Base-by-base conservation (phyloP, 768 basidiomycete species). In the Aureoboletus auriporus region DNA sequence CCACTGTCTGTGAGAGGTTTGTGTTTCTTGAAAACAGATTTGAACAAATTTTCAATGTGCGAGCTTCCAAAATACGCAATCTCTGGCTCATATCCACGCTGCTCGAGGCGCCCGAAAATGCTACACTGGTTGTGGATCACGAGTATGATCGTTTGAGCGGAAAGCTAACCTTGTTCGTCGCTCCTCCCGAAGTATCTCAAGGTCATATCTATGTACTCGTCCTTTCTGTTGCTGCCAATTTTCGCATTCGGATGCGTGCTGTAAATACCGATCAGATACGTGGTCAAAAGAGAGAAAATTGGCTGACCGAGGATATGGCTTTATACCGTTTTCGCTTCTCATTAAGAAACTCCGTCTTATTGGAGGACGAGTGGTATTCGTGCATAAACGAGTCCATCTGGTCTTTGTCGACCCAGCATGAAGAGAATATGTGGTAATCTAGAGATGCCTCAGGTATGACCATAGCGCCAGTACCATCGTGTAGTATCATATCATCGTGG, bases 31-130 rank as follows among this genome's bases (percentile, higher is more conserved):
- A 50, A 60, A 40, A 45, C 27, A 3, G 47, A 42, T 23, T 20
- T 44, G 23, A 44, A 41, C 8, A 38, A 47, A 27, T 42, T 29
- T 28, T 45, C 29, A 10, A 54, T 47, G 20, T 34, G 10, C 4
- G 4, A 23, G 1, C 34, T 12, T 27, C 14, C 8, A 14, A 51
- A 57, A 42, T 50, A 50, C 0, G 2, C 14, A 8, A 60, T 42
- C 37, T 55, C 59, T 7, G 46, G 34, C 1, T 11, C 52, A 16
- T 52, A 60, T 10, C 59, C 59, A 8, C 23, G 46, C 14, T 49
- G 42, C n/a, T 11, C 34, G 38, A 60, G 55, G 3, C 42, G 50
- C 40, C 51, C 46, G 10, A 61, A 47, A n/a, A 60, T 61, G 33
- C 59, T 61, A 17, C 13, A 20, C 41, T 8, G n/a, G 9, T n/a